Percentiles rank a stretch among this genome's conserved stretches.
Evolutionary conservation across 176 grass and related monocot species (phyloP).

Genomic region (Coix lacrymajobi): DNA sequence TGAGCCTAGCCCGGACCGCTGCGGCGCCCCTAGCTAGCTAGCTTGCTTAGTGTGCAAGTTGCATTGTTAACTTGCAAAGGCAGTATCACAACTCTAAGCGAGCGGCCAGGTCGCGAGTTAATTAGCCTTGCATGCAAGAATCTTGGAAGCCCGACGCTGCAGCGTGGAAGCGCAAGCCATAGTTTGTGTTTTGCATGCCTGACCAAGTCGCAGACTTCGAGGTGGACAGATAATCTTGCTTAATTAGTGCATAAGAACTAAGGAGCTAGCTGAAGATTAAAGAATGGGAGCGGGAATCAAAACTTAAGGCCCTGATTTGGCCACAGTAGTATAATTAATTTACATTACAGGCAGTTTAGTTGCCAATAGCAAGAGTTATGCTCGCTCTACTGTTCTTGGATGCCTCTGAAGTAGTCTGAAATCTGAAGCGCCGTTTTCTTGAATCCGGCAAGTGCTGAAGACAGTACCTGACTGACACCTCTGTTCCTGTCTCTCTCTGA

Average conservation of each 20-base stretch:
- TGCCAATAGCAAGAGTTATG: neutral
- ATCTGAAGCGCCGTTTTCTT: slow-evolving; percentile 1
- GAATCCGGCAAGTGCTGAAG: neutral
- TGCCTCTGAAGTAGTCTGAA: neutral
- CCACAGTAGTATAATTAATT: neutral
- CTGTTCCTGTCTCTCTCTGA: slow-evolving; percentile 8
- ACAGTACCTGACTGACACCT: slow-evolving; percentile 25
- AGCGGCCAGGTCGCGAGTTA: neutral
- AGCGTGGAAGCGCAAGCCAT: neutral
- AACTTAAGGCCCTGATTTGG: neutral
- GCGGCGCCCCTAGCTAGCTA: slow-evolving; percentile 7
- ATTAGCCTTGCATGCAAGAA: slow-evolving; percentile 5
- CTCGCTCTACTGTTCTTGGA: neutral
- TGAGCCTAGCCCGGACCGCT: slow-evolving; percentile 28
- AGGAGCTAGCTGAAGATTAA: neutral
- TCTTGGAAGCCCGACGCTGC: slow-evolving; percentile 18
- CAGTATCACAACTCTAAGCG: neutral
- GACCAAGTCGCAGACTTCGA: neutral
- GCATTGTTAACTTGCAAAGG: neutral
- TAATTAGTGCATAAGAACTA: neutral
- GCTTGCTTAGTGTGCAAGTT: neutral
- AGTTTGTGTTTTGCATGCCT: neutral
- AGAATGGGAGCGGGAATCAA: neutral
- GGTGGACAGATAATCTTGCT: slow-evolving; percentile 22
- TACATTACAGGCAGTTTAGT: neutral